These are phyloP conservation scores for barley (Hordeum vulgare) DNA, from an alignment of 176 grass and related monocot genomes.

Conservation along the genomic window DNA sequence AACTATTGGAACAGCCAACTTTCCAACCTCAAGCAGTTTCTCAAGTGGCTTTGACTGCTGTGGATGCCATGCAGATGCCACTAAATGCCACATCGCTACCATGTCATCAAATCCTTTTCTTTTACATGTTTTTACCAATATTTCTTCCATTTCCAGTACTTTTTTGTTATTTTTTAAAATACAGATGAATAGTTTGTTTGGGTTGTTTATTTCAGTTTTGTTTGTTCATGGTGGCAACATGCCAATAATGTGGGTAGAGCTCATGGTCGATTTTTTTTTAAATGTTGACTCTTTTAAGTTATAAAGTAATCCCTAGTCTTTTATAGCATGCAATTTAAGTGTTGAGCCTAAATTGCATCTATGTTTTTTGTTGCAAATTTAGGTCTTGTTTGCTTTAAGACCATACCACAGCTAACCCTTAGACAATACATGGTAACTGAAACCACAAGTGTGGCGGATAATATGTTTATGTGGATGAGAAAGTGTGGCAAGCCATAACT, in stretches of 20 bases:
- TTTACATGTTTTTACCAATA: too few relatives aligned
- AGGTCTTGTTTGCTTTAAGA: too few relatives aligned
- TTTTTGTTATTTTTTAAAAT: too few relatives aligned
- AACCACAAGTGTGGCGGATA: not conserved
- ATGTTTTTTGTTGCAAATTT: not conserved
- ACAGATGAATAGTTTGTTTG: not conserved
- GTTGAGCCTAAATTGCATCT: not conserved
- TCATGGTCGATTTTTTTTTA: not conserved
- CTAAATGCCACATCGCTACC: too few relatives aligned
- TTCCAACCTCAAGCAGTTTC: too few relatives aligned
- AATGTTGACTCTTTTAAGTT: not conserved
- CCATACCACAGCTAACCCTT: too few relatives aligned
- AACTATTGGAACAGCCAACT: too few relatives aligned
- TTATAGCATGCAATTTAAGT: not conserved
- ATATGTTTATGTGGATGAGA: not conserved
- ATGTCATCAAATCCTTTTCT: too few relatives aligned
- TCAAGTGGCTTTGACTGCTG: too few relatives aligned
- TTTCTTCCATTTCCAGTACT: too few relatives aligned
- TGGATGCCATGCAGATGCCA: too few relatives aligned
- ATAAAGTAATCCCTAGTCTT: not conserved
- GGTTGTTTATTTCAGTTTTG: not conserved
- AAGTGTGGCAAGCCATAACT: not conserved
- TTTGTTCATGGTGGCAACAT: not conserved
- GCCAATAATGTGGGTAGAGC: not conserved
- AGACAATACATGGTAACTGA: too few relatives aligned